phyloP scores from a whole-genome alignment of 148 eudicot genomes.

The Chenopodium suecicum region DNA sequence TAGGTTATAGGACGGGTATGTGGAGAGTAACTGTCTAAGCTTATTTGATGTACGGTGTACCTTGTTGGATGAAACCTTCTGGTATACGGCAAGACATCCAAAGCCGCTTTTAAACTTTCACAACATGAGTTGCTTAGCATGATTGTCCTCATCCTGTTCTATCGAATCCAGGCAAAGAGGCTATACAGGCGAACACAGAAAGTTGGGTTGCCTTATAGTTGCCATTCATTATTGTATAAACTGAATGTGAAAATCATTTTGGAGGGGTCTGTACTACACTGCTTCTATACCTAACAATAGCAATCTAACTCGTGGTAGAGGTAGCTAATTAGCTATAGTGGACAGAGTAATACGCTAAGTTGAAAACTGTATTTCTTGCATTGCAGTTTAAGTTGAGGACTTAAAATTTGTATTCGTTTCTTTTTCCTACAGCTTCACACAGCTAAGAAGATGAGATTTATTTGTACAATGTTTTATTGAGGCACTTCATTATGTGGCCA shows the following conservation, averaged over 20 bases:
- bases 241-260: not conserved
- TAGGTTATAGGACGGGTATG: slow-evolving; percentile 82
- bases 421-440: too few species aligned
- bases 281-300: not conserved
- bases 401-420: too few species aligned
- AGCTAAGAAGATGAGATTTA: too few species aligned
- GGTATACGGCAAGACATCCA: slow-evolving; percentile 4
- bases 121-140: slow-evolving; percentile 16
- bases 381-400: not conserved
- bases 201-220: not conserved
- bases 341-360: not conserved
- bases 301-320: not conserved
- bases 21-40: slow-evolving; percentile 58
- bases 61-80: slow-evolving; percentile 5
- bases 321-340: not conserved
- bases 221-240: not conserved
- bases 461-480: too few species aligned
- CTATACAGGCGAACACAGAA: not conserved
- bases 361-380: not conserved
- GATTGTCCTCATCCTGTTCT: not conserved
- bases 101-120: not conserved
- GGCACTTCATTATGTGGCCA: too few species aligned
- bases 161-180: not conserved
- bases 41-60: slow-evolving; percentile 11
- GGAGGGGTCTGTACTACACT: slow-evolving; percentile 1